Conservation (phyloP, 257 asterid species). For the Echites panduratus region DNA sequence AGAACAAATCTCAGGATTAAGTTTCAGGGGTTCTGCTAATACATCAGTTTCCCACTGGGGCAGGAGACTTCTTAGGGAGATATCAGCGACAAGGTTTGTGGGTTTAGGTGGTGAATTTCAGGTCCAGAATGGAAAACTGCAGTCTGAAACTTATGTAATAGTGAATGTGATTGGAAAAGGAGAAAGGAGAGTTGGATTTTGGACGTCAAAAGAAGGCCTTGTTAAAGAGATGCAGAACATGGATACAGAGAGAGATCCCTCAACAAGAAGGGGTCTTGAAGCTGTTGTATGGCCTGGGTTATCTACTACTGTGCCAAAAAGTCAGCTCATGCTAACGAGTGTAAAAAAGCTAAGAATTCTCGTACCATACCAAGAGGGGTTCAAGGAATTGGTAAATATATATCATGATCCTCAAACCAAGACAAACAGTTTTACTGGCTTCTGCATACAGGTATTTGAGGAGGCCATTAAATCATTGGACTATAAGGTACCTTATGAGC, state of each 20-base stretch:
- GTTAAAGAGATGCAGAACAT: conserved; percentile 11
- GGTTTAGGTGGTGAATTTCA: conserved; percentile 29
- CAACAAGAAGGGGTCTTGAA: conserved; percentile 13
- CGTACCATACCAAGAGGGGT: conserved; percentile 17
- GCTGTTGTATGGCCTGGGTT: conserved; percentile 20
- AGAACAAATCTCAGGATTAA: not conserved
- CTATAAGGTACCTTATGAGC: conserved; percentile 24
- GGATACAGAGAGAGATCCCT: conserved; percentile 20
- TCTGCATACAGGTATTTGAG: conserved; percentile 29
- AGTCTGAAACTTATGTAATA: conserved; percentile 23
- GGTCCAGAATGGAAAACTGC: conserved; percentile 23
- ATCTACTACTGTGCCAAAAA: conserved; percentile 19
- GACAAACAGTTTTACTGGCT: conserved; percentile 15
- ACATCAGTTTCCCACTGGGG: not conserved
- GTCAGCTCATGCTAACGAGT: not conserved
- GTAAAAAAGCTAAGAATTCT: conserved; percentile 25
- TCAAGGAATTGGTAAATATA: conserved; percentile 18
- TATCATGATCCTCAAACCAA: conserved; percentile 17
- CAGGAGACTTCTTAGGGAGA: conserved; percentile 1
- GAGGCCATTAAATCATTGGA: conserved; percentile 25
- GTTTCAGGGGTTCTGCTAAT: not conserved
- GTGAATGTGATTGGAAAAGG: conserved; percentile 35
- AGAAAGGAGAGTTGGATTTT: conserved; percentile 33
- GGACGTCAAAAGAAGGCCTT: conserved; percentile 31
- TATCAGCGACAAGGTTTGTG: conserved; percentile 10